Base-by-base conservation (phyloP, 2,329 filamentous ascomycete genomes). In the Coleophoma crateriformis region DNA sequence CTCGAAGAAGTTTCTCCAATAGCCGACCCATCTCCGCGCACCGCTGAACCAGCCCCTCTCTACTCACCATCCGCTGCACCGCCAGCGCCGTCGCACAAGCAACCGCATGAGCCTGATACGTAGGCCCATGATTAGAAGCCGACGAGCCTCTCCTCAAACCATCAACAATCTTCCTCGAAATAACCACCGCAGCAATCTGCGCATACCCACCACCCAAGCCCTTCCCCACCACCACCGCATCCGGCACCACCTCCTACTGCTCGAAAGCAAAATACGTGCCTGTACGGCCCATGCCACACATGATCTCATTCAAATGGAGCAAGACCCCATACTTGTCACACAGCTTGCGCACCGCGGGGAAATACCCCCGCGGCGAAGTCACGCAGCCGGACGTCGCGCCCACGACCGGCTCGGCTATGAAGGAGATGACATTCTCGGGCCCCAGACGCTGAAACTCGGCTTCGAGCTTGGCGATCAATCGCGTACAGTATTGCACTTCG, bases 281-380 rank as follows among this genome's bases (percentile, higher is more conserved):
- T 1, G 67, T 68, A 4, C 76, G 66, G 12, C 77, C 77, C 64
- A 73, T 71, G 6, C 76, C 76, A 48, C 71, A 76, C 79, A 85
- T 83, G 50, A 84, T 70, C 60, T 90, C 88, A 59, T 92, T 88
- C 0, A 91, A 66, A 37, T 90, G 82, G 10, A 92, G 69, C 0
- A 92, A 74, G 0, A 83, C 79, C 0, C 84, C 86, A 58, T 90
- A 74, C 53, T 78, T 78, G 44, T 83, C 75, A 62, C 87, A 91
- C 1, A 91, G 68, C 67, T 57, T 77, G 76, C 64, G 46, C 12
- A 90, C 78, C 1, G 82, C 84, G 35, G 71, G 65, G 47, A 90
- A 81, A 55, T 92, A 92, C 0, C 85, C 85, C 0, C 70, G 67
- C 0, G 82, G 73, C 0, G 85, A 70, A 0, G 82, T 74, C 0